Evolutionary conservation across 495 filamentous ascomycete genomes (phyloP), one percentile per base, ranked within the genome.

Genomic region (Aspergillus affinis): DNA sequence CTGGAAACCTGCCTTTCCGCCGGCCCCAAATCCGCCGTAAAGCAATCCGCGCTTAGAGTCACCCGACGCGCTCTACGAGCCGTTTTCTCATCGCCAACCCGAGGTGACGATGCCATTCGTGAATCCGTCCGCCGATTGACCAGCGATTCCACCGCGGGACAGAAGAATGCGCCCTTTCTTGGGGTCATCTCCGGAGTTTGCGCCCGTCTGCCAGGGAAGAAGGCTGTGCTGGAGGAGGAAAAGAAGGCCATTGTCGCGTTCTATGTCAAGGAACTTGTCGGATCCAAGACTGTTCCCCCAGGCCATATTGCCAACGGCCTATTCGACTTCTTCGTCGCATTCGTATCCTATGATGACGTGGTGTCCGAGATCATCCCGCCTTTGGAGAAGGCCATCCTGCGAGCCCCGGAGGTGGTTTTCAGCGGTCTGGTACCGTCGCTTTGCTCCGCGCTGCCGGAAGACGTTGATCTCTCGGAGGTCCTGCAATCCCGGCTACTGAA

Each of bases 361-460:
- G 78, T 82, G 51, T 86, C 84, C 56, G 88, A 94, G 45, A 60
- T 97, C 36, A 78, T 92, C 23, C 91, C 94, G 48, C 78, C 90
- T 0, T 75, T 98, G 6, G 94, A 98, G 64, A 95, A 95, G 72
- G 87, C 89, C 1, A 83, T 98, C 45, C 72, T 98, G 46, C 83
- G 94, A 72, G 86, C 94, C 18, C 94, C 94, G 0, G 94, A 98
- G 69, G 87, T 98, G 36, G 86, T 96, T 13, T 78, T 97, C 26
- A 84, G 86, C 61, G 88, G 89, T 59, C 73, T 98, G 36, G 76
- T 97, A 41, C 79, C 86, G 15, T 81, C 86, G 3, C 75, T 97
- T 32, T 78, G 94, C 61, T 69, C 77, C 6, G 81, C 90, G 20
- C 76, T 98, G 23, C 84, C 92, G 1, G 69, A 76, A 32, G 75